phyloP scores from a whole-genome alignment of 2,329 filamentous ascomycete genomes.

The Fusarium beomiforme region DNA sequence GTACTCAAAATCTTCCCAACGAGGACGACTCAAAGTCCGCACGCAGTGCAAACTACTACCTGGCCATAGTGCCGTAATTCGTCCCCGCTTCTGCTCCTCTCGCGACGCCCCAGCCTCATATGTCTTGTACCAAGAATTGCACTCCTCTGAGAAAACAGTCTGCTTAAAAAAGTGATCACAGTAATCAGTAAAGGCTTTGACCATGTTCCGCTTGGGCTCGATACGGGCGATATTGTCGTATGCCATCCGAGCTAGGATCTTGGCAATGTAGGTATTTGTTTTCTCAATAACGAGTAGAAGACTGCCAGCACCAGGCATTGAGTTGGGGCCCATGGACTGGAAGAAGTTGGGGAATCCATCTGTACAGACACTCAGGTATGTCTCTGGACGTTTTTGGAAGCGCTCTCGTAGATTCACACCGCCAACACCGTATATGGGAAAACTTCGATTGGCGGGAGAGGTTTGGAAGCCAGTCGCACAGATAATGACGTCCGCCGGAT shows the following conservation, averaged over 20 bases:
- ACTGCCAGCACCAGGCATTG: neutral
- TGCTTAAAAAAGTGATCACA: constrained; percentile 4
- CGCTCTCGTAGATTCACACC: constrained; percentile 5
- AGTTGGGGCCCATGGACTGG: constrained; percentile 15
- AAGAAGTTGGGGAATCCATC: constrained; percentile 17
- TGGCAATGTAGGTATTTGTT: constrained; percentile 7
- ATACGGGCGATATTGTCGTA: constrained; percentile 5
- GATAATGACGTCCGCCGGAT: neutral
- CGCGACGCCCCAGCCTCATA: constrained; percentile 5
- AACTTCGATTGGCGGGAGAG: constrained; percentile 3
- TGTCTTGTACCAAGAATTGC: constrained; percentile 20
- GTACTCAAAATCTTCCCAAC: constrained; percentile 17
- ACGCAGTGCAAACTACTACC: constrained; percentile 16
- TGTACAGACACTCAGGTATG: constrained; percentile 17
- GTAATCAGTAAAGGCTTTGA: neutral
- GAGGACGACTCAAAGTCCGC: neutral
- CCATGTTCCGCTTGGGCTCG: neutral
- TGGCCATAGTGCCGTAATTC: constrained; percentile 1
- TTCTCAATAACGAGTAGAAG: constrained; percentile 7
- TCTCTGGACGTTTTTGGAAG: constrained; percentile 12
- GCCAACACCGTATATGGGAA: constrained; percentile 4
- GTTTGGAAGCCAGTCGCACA: constrained; percentile 18
- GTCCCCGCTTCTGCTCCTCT: neutral
- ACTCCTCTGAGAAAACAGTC: constrained; percentile 12
- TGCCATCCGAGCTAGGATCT: constrained; percentile 4